phyloP scores from a whole-genome alignment of 257 asterid species.

The Rauvolfia tetraphylla region DNA sequence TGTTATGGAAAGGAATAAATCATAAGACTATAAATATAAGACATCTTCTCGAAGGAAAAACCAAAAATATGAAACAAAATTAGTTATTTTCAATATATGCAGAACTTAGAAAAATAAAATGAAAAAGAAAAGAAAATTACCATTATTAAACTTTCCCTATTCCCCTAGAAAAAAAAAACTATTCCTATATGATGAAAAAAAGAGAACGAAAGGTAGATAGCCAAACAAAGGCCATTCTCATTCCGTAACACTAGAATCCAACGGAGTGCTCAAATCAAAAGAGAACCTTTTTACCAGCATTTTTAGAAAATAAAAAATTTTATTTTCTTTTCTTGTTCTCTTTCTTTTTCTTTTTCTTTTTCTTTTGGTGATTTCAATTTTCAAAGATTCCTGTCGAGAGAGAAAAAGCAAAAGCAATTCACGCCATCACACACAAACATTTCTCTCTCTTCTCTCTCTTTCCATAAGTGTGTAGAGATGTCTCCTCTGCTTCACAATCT shows the following conservation, averaged over 20 bases:
- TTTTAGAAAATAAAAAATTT: neutral
- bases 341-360: conserved; percentile 8
- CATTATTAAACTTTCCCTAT: no score
- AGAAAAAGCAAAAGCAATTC: conserved; percentile 62
- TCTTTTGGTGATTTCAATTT: conserved; percentile 36
- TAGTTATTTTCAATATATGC: no score
- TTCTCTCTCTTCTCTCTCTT: neutral
- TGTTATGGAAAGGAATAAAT: no score
- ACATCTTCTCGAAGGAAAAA: no score
- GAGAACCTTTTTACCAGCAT: neutral
- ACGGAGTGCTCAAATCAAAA: conserved; percentile 19
- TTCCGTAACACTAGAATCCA: neutral
- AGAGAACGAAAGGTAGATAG: neutral
- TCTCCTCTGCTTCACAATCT: conserved; percentile 23
- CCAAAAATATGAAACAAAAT: no score
- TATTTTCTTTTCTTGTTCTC: neutral
- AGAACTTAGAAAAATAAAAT: no score
- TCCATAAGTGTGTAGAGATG: conserved; percentile 21
- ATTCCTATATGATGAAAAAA: no score
- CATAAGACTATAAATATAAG: no score
- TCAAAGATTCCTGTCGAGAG: conserved; percentile 68
- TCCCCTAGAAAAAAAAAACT: no score
- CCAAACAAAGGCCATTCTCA: neutral
- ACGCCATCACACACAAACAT: conserved; percentile 35
- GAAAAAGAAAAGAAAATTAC: no score